Evolutionary conservation across 108 stramenopile species (phyloP), one percentile per base, ranked within the genome.

Genomic region (Pseudonitzschia multistriata): DNA sequence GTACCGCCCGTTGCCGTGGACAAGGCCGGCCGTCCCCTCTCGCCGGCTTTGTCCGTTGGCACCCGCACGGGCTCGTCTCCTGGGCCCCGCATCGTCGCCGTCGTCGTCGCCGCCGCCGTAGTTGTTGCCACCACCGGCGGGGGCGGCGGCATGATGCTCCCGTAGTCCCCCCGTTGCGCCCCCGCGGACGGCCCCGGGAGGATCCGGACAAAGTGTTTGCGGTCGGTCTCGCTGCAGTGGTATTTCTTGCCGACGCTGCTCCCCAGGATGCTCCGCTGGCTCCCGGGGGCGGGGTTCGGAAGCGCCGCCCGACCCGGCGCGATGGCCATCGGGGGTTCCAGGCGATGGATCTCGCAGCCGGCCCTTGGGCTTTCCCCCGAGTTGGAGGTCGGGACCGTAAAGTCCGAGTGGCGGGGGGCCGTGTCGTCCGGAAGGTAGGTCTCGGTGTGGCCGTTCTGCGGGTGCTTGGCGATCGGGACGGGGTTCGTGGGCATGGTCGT

Each of bases 351-450:
- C 50, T 11, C 74, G 57, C 1, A 60, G 34, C 15, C n/a, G 24
- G 24, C 15, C 45, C 11, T 24, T n/a, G n/a, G n/a, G n/a, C n/a
- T n/a, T n/a, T n/a, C n/a, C n/a, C n/a, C n/a, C n/a, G 29, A 15
- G 33, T 72, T 78, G 34, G 64, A 63, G 13, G 66, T 72, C 0
- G 72, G 72, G 21, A 73, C 24, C 3, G 78, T 73, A 57, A 70
- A 73, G 53, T 73, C 72, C 40, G 72, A 79, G 73, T 79, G 78
- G 13, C 36, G 60, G 13, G 72, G 68, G 19, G 65, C 2, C 10
- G 22, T 39, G 28, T 34, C 66, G n/a, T 22, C 19, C 3, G 33
- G 11, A 24, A 52, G 21, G 25, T 6, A 52, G 50, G 22, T 52
- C 8, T 19, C n/a, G 42, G 21, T 39, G 28, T 17, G n/a, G 40